Percentiles rank a stretch among this genome's conserved stretches.
Conservation (phyloP, 2,329 filamentous ascomycete species). For the Ciborinia camelliae region DNA sequence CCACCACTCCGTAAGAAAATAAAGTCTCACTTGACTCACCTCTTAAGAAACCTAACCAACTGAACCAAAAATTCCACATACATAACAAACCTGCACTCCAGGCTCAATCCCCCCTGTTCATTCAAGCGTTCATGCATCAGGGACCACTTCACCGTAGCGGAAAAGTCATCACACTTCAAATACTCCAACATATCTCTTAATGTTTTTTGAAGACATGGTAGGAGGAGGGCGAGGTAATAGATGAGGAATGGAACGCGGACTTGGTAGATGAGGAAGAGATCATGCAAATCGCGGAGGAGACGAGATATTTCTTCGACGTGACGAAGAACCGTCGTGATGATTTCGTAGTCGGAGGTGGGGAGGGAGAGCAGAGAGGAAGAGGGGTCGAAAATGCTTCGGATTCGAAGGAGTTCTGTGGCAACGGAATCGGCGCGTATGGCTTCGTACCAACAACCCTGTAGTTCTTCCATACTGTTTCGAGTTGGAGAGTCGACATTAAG, state of each 20-base stretch:
- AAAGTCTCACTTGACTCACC: slow-evolving; percentile 41
- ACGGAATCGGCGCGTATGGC: slow-evolving; percentile 51
- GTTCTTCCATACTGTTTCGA: slow-evolving; percentile 31
- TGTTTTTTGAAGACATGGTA: slow-evolving; percentile 53
- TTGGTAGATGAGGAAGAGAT: slow-evolving; percentile 51
- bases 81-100: slow-evolving; percentile 52
- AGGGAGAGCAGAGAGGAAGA: slow-evolving; percentile 28
- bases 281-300: slow-evolving; percentile 52
- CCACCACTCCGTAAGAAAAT: background rate
- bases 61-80: slow-evolving; percentile 54
- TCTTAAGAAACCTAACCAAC: slow-evolving; percentile 49
- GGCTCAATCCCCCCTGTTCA: slow-evolving; percentile 48
- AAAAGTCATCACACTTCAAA: slow-evolving; percentile 49
- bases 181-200: slow-evolving; percentile 51
- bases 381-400: slow-evolving; percentile 46
- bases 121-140: slow-evolving; percentile 56
- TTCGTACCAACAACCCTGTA: slow-evolving; percentile 50
- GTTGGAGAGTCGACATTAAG: slow-evolving; percentile 33
- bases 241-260: slow-evolving; percentile 49
- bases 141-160: slow-evolving; percentile 52
- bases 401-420: slow-evolving; percentile 46
- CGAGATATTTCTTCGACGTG: slow-evolving; percentile 40
- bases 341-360: slow-evolving; percentile 37
- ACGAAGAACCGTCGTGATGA: slow-evolving; percentile 46
- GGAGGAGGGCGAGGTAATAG: slow-evolving; percentile 53